Evolutionary conservation across 768 basidiomycete species (phyloP), one percentile per base, ranked within the genome.

Genomic region (Lactarius tabidus): DNA sequence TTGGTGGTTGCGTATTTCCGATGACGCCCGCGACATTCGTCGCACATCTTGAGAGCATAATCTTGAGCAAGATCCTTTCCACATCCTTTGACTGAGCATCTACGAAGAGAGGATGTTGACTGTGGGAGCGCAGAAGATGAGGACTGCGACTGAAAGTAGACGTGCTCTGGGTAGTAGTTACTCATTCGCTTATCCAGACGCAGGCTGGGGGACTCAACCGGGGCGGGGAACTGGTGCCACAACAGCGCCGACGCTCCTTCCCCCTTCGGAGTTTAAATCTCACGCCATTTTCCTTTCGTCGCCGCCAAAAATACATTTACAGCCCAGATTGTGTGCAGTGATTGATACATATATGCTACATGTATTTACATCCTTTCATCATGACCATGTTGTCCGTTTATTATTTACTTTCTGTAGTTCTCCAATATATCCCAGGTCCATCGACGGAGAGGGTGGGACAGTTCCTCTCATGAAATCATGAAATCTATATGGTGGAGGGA

Each of bases 1-100:
- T 84, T 84, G 5, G 83, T 82, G 39, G 71, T 79, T 12, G 81
- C 82, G 57, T 85, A 84, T 6, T 78, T 72, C 31, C 83, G 78
- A 70, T 85, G 83, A 20, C 80, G 77, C 41, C 77, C 76, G 28
- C 84, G 76, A 74, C 83, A 85, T 1, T 67, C 68, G 26, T 82
- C 79, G 76, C 83, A 85, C 84, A 85, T 84, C 73, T 80, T 84
- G 71, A 75, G 78, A 4, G 68, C 53, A 23, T 75, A 74, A 7
- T 72, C 72, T 7, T 62, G 57, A n/a, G 73, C 68, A 28, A 82
- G 65, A 5, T 69, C 56, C 26, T 74, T 73, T 18, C 68, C 66
- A 71, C 83, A 85, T 43, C 79, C 79, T 61, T 80, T 77, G 36
- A 84, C 80, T 9, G 81, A 79, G 66, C 82, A 83, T 29, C 43